Evolutionary conservation across 371 early-diverging fungal genomes (phyloP).

Genomic region (Nosema muscidifuracis): DNA sequence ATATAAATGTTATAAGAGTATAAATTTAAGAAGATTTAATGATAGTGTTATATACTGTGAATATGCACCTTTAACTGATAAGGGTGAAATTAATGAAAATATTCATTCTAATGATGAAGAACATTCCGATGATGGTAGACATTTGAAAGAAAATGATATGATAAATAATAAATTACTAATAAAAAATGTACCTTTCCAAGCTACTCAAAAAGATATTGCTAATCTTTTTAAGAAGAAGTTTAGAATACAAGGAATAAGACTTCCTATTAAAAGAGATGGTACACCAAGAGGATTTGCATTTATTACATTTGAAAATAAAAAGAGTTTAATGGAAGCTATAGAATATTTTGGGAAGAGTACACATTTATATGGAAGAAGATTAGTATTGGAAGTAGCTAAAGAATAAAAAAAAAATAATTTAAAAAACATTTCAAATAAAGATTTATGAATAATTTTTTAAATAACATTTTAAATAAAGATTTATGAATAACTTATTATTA

Average conservation of each 20-base stretch:
- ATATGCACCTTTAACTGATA: slow-evolving; percentile 53
- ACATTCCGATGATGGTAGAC: slow-evolving; percentile 12
- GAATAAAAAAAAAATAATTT: slow-evolving; percentile 17
- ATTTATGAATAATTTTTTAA: too few relatives aligned
- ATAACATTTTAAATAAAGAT: too few relatives aligned
- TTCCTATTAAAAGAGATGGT: slow-evolving; percentile 85
- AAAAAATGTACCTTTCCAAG: slow-evolving; percentile 95
- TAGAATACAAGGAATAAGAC: slow-evolving; percentile 79
- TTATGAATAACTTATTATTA: too few relatives aligned
- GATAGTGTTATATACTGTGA: slow-evolving; percentile 62
- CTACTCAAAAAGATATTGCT: slow-evolving; percentile 80
- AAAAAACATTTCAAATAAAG: too few relatives aligned
- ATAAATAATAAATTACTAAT: slow-evolving; percentile 75
- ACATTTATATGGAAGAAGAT: slow-evolving; percentile 92
- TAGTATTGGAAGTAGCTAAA: slow-evolving; percentile 72
- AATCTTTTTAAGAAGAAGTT: slow-evolving; percentile 81
- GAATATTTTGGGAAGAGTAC: slow-evolving; percentile 73
- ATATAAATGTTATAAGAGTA: slow-evolving; percentile 41
- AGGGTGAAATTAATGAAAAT: slow-evolving; percentile 65
- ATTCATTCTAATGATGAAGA: slow-evolving; percentile 55
- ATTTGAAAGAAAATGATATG: slow-evolving; percentile 61
- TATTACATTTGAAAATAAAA: slow-evolving; percentile 81
- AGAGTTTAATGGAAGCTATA: slow-evolving; percentile 80
- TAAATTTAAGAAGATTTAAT: slow-evolving; percentile 54
- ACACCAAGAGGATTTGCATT: slow-evolving; percentile 94